phyloP scores from a whole-genome alignment of 331 rosid genomes.

The Erythrophleum ivorense region DNA sequence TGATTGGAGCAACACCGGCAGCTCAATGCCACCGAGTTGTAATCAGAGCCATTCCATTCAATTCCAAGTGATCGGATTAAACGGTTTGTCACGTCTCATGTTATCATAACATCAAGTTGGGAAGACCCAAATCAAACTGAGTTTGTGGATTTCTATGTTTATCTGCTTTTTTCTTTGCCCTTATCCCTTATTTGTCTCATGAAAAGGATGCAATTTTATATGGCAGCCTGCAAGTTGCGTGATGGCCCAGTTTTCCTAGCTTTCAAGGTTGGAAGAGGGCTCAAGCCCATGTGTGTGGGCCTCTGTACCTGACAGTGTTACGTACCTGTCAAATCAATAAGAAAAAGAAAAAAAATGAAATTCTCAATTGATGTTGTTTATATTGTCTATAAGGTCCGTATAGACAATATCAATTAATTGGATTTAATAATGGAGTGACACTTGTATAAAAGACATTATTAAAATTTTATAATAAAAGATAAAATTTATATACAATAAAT shows the following conservation, averaged over 20 bases:
- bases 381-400: no score
- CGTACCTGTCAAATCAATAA: conserved; percentile 40
- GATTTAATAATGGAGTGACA: no score
- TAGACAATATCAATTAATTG: no score
- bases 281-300: conserved; percentile 44
- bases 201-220: conserved; percentile 44
- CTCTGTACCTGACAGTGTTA: conserved; percentile 38
- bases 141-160: conserved; percentile 42
- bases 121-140: conserved; percentile 7
- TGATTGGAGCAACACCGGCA: conserved; percentile 70
- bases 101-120: conserved; percentile 1
- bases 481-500: no score
- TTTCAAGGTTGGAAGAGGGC: conserved; percentile 48
- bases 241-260: conserved; percentile 43
- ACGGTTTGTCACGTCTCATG: conserved; percentile 5
- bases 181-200: neutral
- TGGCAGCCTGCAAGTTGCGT: conserved; percentile 35
- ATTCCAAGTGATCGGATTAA: conserved; percentile 52
- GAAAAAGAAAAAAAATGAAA: neutral
- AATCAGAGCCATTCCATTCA: conserved; percentile 74
- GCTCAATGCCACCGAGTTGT: conserved; percentile 66
- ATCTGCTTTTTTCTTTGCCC: neutral
- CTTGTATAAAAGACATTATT: no score
- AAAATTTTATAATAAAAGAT: no score
- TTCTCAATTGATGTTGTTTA: neutral